Base-by-base conservation (phyloP, 306 rosid genomes). In the Oxytropis ochrocephala region DNA sequence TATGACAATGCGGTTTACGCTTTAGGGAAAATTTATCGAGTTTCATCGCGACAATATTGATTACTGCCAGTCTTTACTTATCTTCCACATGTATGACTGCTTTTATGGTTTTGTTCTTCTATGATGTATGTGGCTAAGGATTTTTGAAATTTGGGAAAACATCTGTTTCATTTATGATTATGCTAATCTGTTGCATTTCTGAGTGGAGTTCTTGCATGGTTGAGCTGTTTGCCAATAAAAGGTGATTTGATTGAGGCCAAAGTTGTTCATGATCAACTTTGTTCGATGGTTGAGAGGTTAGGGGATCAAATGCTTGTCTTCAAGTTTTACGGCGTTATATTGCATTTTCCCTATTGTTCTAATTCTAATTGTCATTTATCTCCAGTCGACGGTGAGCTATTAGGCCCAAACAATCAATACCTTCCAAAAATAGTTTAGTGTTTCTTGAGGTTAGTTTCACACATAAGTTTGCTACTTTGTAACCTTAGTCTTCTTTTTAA, bases 1-100 rank as follows among this genome's bases (percentile, higher is more conserved):
- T 95, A 95, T 64, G 99, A 95, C 85, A 95, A 95, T 83, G 99
- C 99, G n/a, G 97, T 95, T 65, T 95, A 97, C n/a, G 96, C 99
- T 38, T 62, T 95, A 16, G n/a, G 99, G 99, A 95, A 95, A 82
- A 86, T 95, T 54, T 89, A 96, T 44, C 83, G 84, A n/a, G 59
- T 95, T 73, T 58, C 96, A 95, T 62, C 96, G 97, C 16, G 97
- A 91, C 69, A 82, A 86, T 78, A 87, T 95, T 75, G 97, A 91
- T 80, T 81, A 97, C 53, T n/a, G 85, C 89, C 72, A 97, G 97
- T 95, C 62, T 70, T 33, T 42, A n/a, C n/a, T n/a, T n/a, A n/a
- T n/a, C n/a, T n/a, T n/a, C n/a, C n/a, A 18, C 66, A 10, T 30
- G 18, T n/a, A 10, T 58, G 57, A 16, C 24, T 0, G 6, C 36